Conservation (phyloP, 1,284 basidiomycete genomes). For the Malassezia sympodialis region DNA sequence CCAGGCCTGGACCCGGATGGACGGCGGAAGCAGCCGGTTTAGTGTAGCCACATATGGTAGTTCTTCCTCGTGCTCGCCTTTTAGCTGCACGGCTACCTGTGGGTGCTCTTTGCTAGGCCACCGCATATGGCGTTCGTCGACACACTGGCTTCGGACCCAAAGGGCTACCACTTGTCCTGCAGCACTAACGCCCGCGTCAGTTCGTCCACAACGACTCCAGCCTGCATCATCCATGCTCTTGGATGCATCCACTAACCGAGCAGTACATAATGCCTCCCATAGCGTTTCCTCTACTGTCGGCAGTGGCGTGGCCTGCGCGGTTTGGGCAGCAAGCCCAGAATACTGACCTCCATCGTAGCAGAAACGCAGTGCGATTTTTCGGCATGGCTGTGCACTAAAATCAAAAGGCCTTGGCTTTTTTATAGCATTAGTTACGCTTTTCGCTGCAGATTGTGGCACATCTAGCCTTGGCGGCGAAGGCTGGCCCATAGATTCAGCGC, state of each 20-base stretch:
- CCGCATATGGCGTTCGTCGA: constrained; percentile 28
- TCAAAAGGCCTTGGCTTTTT: constrained; percentile 51
- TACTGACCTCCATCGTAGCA: constrained; percentile 87
- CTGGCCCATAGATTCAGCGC: constrained; percentile 12
- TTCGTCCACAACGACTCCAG: constrained; percentile 84
- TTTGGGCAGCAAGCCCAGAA: constrained; percentile 65
- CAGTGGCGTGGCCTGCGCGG: constrained; percentile 52
- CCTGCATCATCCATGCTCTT: constrained; percentile 56
- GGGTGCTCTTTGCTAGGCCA: not conserved
- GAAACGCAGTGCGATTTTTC: constrained; percentile 85
- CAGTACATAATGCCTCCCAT: constrained; percentile 57
- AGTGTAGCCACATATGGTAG: constrained; percentile 69
- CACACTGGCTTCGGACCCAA: constrained; percentile 53
- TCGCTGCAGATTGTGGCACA: not conserved
- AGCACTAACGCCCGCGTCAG: constrained; percentile 86
- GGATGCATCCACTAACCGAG: constrained; percentile 31
- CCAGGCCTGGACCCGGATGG: constrained; percentile 89
- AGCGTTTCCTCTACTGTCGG: constrained; percentile 85
- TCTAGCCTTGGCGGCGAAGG: not conserved
- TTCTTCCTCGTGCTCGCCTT: constrained; percentile 51
- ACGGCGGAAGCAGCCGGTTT: constrained; percentile 78
- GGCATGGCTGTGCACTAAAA: constrained; percentile 60
- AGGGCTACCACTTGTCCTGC: constrained; percentile 88
- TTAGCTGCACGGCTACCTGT: not conserved
- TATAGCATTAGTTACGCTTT: not conserved